phyloP scores from a whole-genome alignment of 441 rosid species.

The Populus hybrid region DNA sequence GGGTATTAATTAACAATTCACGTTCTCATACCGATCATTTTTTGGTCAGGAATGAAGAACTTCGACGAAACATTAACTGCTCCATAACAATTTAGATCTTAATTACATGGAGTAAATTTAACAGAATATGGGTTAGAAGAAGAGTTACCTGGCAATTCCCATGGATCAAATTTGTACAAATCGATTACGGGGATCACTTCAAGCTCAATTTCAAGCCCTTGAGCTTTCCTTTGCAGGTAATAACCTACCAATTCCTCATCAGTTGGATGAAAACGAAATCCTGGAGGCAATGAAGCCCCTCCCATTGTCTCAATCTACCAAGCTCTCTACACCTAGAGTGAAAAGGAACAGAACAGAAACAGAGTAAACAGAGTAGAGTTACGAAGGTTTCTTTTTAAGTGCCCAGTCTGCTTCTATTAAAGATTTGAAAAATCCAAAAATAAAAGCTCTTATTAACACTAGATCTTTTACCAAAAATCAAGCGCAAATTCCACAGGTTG shows the following conservation, averaged over 20 bases:
- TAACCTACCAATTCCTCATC: conserved; percentile 70
- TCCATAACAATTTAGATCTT: neutral
- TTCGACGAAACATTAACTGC: neutral
- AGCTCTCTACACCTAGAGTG: neutral
- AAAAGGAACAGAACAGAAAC: conserved; percentile 1
- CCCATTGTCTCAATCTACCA: conserved; percentile 36
- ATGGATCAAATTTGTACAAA: conserved; percentile 87
- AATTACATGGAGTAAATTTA: neutral
- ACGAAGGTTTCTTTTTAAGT: conserved; percentile 30
- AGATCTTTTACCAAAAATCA: conserved; percentile 52
- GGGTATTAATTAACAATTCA: neutral
- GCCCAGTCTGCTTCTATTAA: conserved; percentile 53
- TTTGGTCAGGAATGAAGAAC: neutral
- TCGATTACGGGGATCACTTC: conserved; percentile 76
- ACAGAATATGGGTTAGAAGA: neutral
- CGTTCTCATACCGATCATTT: neutral
- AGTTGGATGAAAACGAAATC: conserved; percentile 74
- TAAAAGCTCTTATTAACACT: conserved; percentile 60
- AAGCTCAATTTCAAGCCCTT: conserved; percentile 73
- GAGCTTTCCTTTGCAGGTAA: conserved; percentile 58
- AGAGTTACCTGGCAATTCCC: conserved; percentile 81
- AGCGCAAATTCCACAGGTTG: conserved; percentile 54
- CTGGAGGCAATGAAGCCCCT: conserved; percentile 74
- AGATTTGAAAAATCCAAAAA: conserved; percentile 92
- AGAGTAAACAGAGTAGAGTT: conserved; percentile 20